phyloP scores from a whole-genome alignment of 2,329 filamentous ascomycete genomes.

The Fusarium concolor region DNA sequence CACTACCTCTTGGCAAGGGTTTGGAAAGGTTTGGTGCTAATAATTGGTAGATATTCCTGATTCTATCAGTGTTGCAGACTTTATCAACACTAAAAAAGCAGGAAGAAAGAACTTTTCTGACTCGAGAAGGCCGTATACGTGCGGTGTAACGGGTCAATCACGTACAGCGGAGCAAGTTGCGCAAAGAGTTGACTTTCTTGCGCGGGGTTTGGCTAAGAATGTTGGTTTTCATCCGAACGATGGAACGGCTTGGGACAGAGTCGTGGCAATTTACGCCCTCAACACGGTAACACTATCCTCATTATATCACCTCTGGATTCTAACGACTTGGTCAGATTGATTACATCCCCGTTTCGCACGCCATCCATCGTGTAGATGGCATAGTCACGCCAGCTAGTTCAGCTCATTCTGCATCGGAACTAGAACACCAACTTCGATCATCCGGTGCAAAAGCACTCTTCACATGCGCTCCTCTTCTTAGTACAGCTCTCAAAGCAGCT shows the following conservation, averaged over 20 bases:
- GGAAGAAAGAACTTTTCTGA: conserved; percentile 66
- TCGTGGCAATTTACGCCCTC: conserved; percentile 78
- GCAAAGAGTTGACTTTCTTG: conserved; percentile 73
- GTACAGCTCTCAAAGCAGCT: conserved; percentile 72
- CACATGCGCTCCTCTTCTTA: conserved; percentile 74
- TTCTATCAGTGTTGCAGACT: conserved; percentile 72
- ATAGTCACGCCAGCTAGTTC: conserved; percentile 80
- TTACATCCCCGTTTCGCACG: conserved; percentile 79
- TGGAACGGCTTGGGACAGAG: conserved; percentile 84
- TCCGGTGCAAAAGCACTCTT: conserved; percentile 78
- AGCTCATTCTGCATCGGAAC: conserved; percentile 74
- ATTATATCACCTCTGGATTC: fast-evolving
- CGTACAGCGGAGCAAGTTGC: conserved; percentile 73
- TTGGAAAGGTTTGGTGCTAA: no score
- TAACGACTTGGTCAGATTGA: conserved; percentile 67
- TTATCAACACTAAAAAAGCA: conserved; percentile 71
- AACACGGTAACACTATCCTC: conserved; percentile 70
- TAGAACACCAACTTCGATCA: conserved; percentile 77
- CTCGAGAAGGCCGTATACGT: conserved; percentile 79
- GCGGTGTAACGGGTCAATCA: conserved; percentile 76
- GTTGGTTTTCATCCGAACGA: conserved; percentile 76
- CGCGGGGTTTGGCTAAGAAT: conserved; percentile 73
- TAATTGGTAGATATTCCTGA: conserved; percentile 19
- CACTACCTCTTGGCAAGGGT: no score
- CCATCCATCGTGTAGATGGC: conserved; percentile 78